Conservation (phyloP, 441 rosid species). For the Gossypium gossypioides region DNA sequence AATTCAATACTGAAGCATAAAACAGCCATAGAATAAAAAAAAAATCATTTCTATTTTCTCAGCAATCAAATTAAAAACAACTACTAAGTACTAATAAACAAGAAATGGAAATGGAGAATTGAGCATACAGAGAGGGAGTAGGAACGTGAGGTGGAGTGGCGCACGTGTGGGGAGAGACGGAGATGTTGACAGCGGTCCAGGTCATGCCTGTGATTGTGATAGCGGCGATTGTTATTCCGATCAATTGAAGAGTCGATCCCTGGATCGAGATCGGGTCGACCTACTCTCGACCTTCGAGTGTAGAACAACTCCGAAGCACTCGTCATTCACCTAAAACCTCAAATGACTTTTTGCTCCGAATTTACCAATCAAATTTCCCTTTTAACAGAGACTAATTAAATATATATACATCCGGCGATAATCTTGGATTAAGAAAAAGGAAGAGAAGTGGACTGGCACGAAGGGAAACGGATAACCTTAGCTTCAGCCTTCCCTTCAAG, state of each 20-base stretch:
- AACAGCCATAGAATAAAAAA: neutral
- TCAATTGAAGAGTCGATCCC: conserved; percentile 32
- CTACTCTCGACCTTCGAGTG: conserved; percentile 61
- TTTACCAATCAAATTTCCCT: neutral
- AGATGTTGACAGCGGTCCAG: conserved; percentile 43
- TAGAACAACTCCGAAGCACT: conserved; percentile 79
- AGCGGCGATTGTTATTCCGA: conserved; percentile 33
- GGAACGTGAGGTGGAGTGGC: conserved; percentile 26
- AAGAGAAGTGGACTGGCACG: neutral
- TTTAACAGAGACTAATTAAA: neutral
- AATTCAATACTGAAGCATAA: conserved; percentile 2
- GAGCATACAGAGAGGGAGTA: conserved; percentile 24
- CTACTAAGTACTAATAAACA: neutral
- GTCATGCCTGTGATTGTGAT: conserved; percentile 37
- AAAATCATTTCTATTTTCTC: neutral
- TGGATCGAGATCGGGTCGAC: conserved; percentile 36
- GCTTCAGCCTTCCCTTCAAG: no score
- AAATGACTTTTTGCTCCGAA: neutral
- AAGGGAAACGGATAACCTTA: no score
- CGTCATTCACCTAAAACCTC: conserved; percentile 51
- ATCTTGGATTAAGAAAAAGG: neutral
- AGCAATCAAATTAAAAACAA: neutral
- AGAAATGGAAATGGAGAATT: neutral
- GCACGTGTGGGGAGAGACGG: conserved; percentile 37
- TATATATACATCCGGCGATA: neutral